These are phyloP conservation scores for Leishmania martiniquensis DNA, from an alignment of 208 protist genomes.

Conservation along the genomic window DNA sequence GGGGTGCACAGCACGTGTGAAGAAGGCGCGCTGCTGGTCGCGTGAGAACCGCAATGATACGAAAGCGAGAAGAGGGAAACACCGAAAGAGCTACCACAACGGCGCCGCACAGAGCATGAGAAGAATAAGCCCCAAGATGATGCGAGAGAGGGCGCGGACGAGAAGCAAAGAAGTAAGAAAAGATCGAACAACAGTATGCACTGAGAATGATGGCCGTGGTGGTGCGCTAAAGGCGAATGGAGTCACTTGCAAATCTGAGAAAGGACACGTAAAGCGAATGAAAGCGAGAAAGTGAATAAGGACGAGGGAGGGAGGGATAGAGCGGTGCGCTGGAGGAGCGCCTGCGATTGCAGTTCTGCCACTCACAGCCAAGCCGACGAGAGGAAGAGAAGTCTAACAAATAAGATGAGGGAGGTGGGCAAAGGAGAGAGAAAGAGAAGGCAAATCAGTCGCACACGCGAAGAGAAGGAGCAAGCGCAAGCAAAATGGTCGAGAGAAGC, in stretches of 20 bases:
- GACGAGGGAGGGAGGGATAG: background rate
- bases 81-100: background rate
- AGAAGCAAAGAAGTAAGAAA: background rate
- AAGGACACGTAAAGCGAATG: background rate
- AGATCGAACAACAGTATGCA: background rate
- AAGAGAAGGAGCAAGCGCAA: slow-evolving; percentile 10
- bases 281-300: background rate
- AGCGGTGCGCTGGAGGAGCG: background rate
- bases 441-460: too few relatives aligned
- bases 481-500: slow-evolving; percentile 1
- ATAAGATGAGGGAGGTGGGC: background rate
- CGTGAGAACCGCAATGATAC: background rate
- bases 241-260: background rate
- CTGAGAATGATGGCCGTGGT: background rate
- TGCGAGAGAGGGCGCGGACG: background rate
- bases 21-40: background rate
- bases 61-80: background rate
- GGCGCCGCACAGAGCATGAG: background rate
- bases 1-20: background rate
- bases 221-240: background rate
- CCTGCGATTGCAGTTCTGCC: background rate
- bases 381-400: background rate
- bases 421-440: background rate
- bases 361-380: background rate
- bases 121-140: background rate